Conservation (phyloP, 495 filamentous ascomycete genomes). For the Symbiotaphrina buchneri region DNA sequence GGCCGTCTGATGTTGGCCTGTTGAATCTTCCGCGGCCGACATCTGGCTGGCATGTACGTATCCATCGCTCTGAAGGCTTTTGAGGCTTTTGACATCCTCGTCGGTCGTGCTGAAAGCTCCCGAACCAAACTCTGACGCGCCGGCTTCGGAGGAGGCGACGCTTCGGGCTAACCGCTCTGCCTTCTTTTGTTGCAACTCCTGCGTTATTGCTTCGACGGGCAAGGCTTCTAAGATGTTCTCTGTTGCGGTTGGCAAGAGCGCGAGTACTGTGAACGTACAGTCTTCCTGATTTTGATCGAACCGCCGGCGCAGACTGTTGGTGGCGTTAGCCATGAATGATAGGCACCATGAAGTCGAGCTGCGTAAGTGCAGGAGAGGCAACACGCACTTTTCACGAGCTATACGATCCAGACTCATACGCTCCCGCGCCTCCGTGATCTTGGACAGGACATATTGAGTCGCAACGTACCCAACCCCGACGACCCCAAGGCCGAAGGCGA, state of each 20-base stretch:
- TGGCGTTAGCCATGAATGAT: slow-evolving; percentile 2
- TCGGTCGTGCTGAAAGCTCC: slow-evolving; percentile 59
- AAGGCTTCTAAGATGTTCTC: slow-evolving; percentile 72
- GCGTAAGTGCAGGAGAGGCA: neutral
- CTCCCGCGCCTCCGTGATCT: slow-evolving; percentile 79
- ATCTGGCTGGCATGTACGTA: slow-evolving; percentile 63
- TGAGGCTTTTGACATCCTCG: slow-evolving; percentile 58
- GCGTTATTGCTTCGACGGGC: slow-evolving; percentile 72
- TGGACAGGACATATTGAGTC: slow-evolving; percentile 73
- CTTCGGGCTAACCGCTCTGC: slow-evolving; percentile 45
- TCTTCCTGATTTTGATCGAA: slow-evolving; percentile 99
- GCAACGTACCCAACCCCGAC: slow-evolving; percentile 81
- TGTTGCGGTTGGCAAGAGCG: slow-evolving; percentile 76
- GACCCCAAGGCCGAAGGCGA: slow-evolving; percentile 71
- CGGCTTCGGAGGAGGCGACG: slow-evolving; percentile 24
- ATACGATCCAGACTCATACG: slow-evolving; percentile 90
- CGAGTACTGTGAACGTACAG: slow-evolving; percentile 92
- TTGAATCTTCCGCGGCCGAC: slow-evolving; percentile 17
- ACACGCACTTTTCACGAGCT: slow-evolving; percentile 75
- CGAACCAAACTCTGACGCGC: slow-evolving; percentile 32
- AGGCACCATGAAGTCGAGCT: neutral
- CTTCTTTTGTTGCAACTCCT: slow-evolving; percentile 87
- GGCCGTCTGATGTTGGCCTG: slow-evolving; percentile 12
- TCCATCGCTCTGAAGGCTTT: slow-evolving; percentile 54
- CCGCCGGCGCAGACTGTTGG: slow-evolving; percentile 57